Evolutionary conservation across 2,329 filamentous ascomycete genomes (phyloP).

Genomic region (Aspergillus ochraceus): DNA sequence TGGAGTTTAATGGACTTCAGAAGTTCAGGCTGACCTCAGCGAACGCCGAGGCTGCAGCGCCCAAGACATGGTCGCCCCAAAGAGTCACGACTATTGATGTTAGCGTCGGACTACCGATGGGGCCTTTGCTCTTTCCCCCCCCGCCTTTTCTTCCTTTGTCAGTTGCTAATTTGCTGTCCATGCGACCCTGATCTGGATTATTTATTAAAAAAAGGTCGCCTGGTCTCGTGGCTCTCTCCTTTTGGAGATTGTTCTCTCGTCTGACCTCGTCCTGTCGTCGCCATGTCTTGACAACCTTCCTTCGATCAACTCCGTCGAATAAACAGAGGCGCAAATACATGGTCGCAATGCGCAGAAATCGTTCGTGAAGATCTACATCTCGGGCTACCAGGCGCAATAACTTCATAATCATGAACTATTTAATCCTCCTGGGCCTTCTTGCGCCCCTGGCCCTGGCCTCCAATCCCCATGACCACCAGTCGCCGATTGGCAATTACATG

Average conservation of each 20-base stretch:
- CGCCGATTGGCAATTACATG: background rate
- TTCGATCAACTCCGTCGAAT: too few species aligned
- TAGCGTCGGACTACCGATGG: background rate
- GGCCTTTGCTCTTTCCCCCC: too few species aligned
- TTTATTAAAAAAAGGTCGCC: background rate
- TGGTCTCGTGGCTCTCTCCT: too few species aligned
- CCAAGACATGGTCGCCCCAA: background rate
- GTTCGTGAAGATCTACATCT: background rate
- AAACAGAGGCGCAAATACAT: background rate
- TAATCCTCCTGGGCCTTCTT: constrained; percentile 6
- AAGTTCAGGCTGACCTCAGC: too few species aligned
- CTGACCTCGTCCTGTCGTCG: background rate
- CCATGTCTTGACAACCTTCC: background rate
- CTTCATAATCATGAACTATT: background rate
- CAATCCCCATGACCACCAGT: background rate
- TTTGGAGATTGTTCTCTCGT: background rate
- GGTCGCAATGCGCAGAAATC: background rate
- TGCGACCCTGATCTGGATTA: background rate
- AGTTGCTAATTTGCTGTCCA: background rate
- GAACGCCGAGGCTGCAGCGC: too few species aligned
- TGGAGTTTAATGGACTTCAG: too few species aligned
- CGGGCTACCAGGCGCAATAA: background rate
- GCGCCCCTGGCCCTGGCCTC: background rate
- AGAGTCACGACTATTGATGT: background rate
- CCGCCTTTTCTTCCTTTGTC: background rate